Evolutionary conservation across 306 rosid genomes (phyloP).

Genomic region (Begonia fuchsioides): DNA sequence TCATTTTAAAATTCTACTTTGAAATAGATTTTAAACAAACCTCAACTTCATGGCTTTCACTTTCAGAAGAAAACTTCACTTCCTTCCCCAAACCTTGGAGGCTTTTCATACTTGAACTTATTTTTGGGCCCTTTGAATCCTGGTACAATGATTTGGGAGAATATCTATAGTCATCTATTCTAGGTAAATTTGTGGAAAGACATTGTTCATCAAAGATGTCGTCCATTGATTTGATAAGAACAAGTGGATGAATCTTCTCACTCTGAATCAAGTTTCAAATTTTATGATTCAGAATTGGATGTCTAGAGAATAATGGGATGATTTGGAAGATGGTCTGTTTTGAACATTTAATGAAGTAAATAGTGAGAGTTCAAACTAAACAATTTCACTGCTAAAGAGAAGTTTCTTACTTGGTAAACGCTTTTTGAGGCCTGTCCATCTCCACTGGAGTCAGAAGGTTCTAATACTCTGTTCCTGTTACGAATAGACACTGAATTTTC

Average conservation of each 20-base stretch:
- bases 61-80: constrained; percentile 14
- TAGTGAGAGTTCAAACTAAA: no score
- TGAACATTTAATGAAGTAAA: no score
- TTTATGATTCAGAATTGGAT: constrained; percentile 8
- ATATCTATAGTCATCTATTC: no score
- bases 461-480: no score
- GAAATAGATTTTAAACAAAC: constrained; percentile 14
- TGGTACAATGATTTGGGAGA: no score
- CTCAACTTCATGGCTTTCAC: constrained; percentile 18
- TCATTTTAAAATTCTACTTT: not conserved
- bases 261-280: constrained; percentile 21
- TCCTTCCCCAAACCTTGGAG: constrained; percentile 23
- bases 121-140: constrained; percentile 5
- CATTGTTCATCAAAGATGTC: not conserved
- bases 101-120: constrained; percentile 20
- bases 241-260: constrained; percentile 47
- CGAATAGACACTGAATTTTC: no score
- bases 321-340: no score
- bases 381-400: no score
- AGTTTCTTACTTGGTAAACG: not conserved
- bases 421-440: not conserved
- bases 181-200: no score
- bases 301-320: not conserved
- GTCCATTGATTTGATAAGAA: constrained; percentile 8
- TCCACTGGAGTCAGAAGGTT: no score